A percentile compares a stretch with the other conserved stretches of the same genome.
Conservation (phyloP, 23 red algal species). For the Cyanidioschyzon merolae region DNA sequence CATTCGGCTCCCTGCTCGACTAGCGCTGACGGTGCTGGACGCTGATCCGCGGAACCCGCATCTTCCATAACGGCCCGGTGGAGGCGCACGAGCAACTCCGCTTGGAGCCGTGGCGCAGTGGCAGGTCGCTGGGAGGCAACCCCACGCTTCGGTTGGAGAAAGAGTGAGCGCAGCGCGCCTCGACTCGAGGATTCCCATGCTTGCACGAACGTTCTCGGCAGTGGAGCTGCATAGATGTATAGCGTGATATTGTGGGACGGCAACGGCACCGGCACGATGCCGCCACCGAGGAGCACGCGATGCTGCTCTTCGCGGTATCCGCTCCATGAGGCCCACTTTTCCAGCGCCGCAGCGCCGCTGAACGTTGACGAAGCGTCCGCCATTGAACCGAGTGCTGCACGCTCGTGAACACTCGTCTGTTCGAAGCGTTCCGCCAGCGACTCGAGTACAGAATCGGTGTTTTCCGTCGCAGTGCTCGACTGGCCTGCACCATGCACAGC, state of each 20-base stretch:
- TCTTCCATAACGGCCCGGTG: constrained; percentile 25
- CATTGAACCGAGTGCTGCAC: too few relatives aligned
- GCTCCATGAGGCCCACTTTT: background rate
- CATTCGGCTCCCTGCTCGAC: constrained; percentile 28
- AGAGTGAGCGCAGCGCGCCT: background rate
- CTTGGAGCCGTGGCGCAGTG: too few relatives aligned
- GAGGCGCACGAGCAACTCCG: background rate
- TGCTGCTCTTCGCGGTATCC: background rate
- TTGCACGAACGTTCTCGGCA: background rate
- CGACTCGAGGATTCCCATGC: background rate
- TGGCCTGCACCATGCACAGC: background rate
- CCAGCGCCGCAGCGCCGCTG: background rate
- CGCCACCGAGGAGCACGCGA: background rate
- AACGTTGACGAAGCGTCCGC: background rate
- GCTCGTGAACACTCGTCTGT: background rate
- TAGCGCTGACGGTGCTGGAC: background rate
- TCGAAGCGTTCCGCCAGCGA: background rate
- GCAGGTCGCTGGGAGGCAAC: background rate
- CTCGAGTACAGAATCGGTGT: background rate
- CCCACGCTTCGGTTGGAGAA: background rate
- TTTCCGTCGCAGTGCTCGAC: background rate
- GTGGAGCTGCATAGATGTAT: background rate
- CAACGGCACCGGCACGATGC: background rate
- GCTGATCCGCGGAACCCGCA: constrained; percentile 16
- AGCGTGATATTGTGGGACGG: background rate